These are phyloP conservation scores for Fusarium brevicatenulatum DNA, from an alignment of 2,329 filamentous ascomycete genomes.

Conservation along the genomic window DNA sequence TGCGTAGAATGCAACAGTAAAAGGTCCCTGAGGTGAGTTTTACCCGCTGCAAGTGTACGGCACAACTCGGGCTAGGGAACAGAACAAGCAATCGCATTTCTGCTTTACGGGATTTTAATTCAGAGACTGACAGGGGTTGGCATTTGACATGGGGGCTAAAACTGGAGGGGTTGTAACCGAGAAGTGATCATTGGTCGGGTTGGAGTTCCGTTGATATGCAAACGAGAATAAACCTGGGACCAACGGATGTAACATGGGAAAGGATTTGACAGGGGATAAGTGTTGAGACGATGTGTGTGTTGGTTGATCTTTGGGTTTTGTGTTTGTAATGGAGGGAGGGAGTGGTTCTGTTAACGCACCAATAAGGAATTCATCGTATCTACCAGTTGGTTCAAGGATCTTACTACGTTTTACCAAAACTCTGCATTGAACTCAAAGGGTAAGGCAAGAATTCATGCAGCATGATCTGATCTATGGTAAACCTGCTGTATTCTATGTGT, in stretches of 20 bases:
- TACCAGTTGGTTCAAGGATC: not conserved
- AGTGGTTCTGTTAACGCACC: slow-evolving; percentile 8
- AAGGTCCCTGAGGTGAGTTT: slow-evolving; percentile 4
- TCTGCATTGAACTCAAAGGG: fast-evolving
- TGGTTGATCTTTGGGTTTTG: slow-evolving; percentile 3
- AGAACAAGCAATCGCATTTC: not conserved
- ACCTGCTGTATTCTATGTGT: not conserved
- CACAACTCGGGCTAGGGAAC: not conserved
- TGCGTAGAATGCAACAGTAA: not conserved
- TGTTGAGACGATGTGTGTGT: slow-evolving; percentile 10
- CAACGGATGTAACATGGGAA: slow-evolving; percentile 11
- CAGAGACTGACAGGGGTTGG: not conserved
- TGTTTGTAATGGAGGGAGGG: not conserved
- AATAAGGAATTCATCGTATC: not conserved
- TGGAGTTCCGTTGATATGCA: not conserved
- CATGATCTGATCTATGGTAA: not conserved
- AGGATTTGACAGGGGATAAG: not conserved
- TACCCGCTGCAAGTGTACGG: slow-evolving; percentile 28
- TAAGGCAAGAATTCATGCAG: not conserved
- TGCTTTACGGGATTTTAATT: not conserved
- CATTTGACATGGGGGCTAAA: not conserved
- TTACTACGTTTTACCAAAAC: not conserved
- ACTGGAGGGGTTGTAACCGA: not conserved
- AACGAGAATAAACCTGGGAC: slow-evolving; percentile 4
- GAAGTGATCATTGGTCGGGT: not conserved